phyloP scores from a whole-genome alignment of 306 rosid genomes.

The Ammopiptanthus mongolicus region DNA sequence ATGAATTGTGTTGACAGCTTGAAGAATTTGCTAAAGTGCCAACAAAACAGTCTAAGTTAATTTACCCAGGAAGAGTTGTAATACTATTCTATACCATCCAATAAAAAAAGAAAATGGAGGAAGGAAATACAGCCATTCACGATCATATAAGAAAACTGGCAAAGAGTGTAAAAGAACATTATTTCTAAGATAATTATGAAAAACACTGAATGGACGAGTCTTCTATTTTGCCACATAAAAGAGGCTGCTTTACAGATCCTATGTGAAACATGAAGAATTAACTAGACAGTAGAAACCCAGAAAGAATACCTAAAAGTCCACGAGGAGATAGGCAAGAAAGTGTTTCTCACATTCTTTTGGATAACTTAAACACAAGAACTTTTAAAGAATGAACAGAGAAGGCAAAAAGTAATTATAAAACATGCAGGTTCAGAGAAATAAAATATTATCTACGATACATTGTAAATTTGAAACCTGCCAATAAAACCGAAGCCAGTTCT shows the following conservation, averaged over 20 bases:
- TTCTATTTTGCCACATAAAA: not conserved
- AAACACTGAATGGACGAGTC: not conserved
- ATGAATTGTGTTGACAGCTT: slow-evolving; percentile 87
- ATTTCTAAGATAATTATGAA: not conserved
- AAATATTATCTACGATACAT: not conserved
- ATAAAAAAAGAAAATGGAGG: not conserved
- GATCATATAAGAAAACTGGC: slow-evolving; percentile 1
- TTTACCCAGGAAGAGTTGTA: not conserved
- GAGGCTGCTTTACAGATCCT: not conserved
- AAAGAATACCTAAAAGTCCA: slow-evolving; percentile 1
- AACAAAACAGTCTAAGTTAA: slow-evolving; percentile 17
- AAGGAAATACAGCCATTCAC: not conserved
- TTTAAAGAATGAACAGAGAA: not conserved
- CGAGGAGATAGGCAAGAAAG: not conserved
- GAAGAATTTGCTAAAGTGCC: slow-evolving; percentile 82
- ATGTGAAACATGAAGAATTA: not conserved
- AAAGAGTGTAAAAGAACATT: not conserved
- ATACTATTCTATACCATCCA: not conserved
- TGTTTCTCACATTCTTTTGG: not conserved
- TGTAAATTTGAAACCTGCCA: slow-evolving; percentile 72
- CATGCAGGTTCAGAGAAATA: slow-evolving; percentile 19
- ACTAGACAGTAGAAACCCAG: not conserved
- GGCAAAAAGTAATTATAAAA: slow-evolving; percentile 7
- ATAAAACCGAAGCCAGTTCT: slow-evolving; percentile 96
- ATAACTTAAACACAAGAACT: not conserved